Base-by-base conservation (phyloP, 495 filamentous ascomycete genomes). In the Daldinia vernicosa region DNA sequence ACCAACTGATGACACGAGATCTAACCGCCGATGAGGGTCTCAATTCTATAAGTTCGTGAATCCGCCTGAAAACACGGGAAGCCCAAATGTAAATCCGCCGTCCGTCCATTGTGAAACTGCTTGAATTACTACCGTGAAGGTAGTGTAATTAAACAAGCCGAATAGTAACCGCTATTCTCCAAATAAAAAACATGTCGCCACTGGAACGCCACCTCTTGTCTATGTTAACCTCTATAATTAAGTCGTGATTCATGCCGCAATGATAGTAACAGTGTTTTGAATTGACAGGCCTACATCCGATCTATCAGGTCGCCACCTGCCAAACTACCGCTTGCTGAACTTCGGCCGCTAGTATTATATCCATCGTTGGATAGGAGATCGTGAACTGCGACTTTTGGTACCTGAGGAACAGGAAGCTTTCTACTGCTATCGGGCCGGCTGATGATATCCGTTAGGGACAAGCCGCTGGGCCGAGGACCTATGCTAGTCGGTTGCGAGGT, bases 361-460 rank as follows among this genome's bases (percentile, higher is more conserved):
- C 89, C 90, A 59, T 84, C 87, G 47, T 83, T 80, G 1, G 87
- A 84, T 63, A 98, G 80, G 69, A 98, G 84, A 72, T 97, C 94
- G 69, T 96, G 93, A 4, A 97, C 92, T 1, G 92, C 90, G 17
- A 97, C 91, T 76, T 94, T 96, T 58, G 93, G 93, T 2, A 94
- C 86, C 78, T 91, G 89, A 6, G 93, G 93, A n/a, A 96, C 90
- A 0, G 95, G 95, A n/a, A 99, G 84, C 80, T 98, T 98, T 69
- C 95, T 83, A n/a, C 90, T 88, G 22, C 93, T 92, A 66, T 97
- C 93, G 1, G 92, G 85, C 62, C 90, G 90, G 68, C 89, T 92
- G 82, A 99, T 95, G 77, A 99, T 98, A 72, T 99, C 95, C 66
- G 87, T 93, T 65, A 99, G 89, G 37, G 92, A 90, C 19, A 95